phyloP scores from a whole-genome alignment of 495 filamentous ascomycete genomes.

The Penicillium salamii region DNA sequence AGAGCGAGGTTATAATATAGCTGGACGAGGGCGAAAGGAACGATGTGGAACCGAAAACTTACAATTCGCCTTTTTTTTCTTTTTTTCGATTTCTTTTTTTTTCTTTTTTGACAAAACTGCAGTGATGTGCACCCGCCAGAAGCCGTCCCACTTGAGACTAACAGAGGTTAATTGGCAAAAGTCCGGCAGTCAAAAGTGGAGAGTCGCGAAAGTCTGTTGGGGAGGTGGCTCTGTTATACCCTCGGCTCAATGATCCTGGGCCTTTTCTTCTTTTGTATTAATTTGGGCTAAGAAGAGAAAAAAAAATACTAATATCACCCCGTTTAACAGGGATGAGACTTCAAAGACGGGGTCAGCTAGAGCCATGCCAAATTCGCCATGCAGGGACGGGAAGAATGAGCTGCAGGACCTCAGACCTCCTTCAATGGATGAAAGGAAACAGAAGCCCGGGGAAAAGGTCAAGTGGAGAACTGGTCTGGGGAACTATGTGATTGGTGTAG shows the following conservation, averaged over 20 bases:
- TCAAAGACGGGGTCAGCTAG: not conserved
- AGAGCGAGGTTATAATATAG: not conserved
- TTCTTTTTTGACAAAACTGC: slow-evolving; percentile 17
- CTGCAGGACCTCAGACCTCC: not conserved
- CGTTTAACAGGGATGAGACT: not conserved
- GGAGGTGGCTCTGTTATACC: not conserved
- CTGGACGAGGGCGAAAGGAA: slow-evolving; percentile 5
- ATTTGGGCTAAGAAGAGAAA: no score
- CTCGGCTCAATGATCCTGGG: not conserved
- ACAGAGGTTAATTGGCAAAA: slow-evolving; percentile 16
- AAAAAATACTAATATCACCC: no score
- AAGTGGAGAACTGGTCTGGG: slow-evolving; percentile 4
- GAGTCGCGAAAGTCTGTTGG: not conserved
- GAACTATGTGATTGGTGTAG: not conserved
- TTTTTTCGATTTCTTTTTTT: not conserved
- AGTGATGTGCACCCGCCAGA: slow-evolving; percentile 26
- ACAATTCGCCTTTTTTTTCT: slow-evolving; percentile 5
- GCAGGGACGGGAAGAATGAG: slow-evolving; percentile 7
- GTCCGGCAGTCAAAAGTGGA: not conserved
- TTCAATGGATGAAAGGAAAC: slow-evolving; percentile 3
- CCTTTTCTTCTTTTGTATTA: not conserved
- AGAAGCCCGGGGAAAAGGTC: not conserved
- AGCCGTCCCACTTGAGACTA: slow-evolving; percentile 16
- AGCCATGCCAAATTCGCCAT: not conserved
- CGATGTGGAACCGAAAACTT: slow-evolving; percentile 12